phyloP scores from a whole-genome alignment of 139 green algal species.

The Chlorella sorokiniana region DNA sequence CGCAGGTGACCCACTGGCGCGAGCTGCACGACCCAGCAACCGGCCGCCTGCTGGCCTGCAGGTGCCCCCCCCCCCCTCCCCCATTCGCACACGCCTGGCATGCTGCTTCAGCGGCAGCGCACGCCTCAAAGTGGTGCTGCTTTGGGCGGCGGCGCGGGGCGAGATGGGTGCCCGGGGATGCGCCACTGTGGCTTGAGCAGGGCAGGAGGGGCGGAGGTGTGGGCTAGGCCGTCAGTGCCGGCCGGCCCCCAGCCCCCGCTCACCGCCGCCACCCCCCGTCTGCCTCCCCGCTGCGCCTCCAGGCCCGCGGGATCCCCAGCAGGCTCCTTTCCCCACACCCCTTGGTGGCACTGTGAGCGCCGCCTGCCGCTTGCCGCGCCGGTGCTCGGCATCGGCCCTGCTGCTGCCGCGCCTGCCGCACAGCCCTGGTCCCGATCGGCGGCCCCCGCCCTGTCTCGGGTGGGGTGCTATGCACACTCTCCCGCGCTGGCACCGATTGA shows the following conservation, averaged over 20 bases:
- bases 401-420: not conserved
- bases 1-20: conserved; percentile 15
- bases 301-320: conserved; percentile 47
- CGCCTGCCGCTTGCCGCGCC: not conserved
- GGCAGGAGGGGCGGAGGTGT: not conserved
- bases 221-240: no score
- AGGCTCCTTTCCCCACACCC: conserved; percentile 58
- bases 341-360: conserved; percentile 64
- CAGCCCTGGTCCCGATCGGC: no score
- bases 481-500: no score
- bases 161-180: no score
- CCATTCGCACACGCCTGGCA: no score
- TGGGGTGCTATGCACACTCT: no score
- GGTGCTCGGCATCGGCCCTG: not conserved
- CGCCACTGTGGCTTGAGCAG: not conserved
- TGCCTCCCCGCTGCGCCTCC: not conserved
- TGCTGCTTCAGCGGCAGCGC: no score
- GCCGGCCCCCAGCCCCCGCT: not conserved
- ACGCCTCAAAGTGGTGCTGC: no score
- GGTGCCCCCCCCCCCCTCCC: not conserved
- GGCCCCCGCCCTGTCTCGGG: no score
- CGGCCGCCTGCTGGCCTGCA: conserved; percentile 22
- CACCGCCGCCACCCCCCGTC: not conserved
- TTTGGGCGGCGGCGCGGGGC: no score
- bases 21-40: conserved; percentile 21